Evolutionary conservation across 2,329 filamentous ascomycete species (phyloP).

Genomic region (Fusarium sp.): DNA sequence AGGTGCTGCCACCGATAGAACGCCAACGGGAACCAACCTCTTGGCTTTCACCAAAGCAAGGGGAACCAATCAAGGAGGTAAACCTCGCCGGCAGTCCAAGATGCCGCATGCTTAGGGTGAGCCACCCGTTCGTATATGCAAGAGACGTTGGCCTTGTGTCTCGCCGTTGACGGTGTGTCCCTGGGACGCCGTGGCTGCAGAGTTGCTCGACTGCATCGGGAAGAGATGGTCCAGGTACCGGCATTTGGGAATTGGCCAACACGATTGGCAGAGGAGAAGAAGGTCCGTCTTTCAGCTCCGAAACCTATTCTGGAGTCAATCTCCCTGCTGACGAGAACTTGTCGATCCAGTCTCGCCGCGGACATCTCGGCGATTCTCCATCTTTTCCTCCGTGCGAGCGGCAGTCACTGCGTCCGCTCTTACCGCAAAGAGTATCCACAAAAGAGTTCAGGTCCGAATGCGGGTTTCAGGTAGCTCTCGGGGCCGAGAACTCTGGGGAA

Average conservation of each 20-base stretch:
- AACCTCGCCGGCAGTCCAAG: neutral
- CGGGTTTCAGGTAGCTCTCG: conserved; percentile 15
- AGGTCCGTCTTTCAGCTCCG: neutral
- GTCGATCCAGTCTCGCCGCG: neutral
- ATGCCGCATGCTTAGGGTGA: neutral
- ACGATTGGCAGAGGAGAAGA: neutral
- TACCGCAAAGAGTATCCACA: neutral
- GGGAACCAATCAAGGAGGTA: neutral
- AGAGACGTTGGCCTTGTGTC: neutral
- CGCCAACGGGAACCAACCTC: neutral
- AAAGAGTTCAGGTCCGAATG: conserved; percentile 2
- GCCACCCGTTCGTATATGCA: conserved; percentile 24
- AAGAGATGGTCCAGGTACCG: neutral
- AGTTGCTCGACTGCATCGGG: neutral
- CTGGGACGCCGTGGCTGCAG: neutral
- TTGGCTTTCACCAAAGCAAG: neutral
- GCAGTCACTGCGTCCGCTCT: neutral
- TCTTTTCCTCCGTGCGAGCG: neutral
- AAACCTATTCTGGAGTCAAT: neutral
- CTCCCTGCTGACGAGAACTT: neutral
- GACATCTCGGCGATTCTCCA: neutral
- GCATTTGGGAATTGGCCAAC: neutral
- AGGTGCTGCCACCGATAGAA: neutral
- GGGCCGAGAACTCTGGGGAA: neutral
- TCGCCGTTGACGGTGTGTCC: neutral